These are phyloP conservation scores for Podospora didyma DNA, from an alignment of 495 filamentous ascomycete species.

Conservation along the genomic window DNA sequence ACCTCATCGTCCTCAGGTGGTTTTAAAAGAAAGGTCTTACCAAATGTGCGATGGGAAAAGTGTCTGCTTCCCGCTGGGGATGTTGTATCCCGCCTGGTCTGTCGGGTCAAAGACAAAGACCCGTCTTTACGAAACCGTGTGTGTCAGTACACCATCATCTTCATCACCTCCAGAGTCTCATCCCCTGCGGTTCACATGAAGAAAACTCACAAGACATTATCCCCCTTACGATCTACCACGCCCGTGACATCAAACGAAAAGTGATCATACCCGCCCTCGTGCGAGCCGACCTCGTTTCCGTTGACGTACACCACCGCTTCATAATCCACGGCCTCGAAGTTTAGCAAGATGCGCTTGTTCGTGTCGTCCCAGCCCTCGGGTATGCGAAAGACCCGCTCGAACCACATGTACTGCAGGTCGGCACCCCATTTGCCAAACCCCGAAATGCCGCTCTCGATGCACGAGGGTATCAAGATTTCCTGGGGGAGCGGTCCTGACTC, in stretches of 20 bases:
- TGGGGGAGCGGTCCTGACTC: conserved; percentile 9
- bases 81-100: conserved; percentile 43
- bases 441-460: conserved; percentile 51
- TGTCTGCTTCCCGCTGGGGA: conserved; percentile 63
- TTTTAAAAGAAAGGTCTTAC: neutral
- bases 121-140: conserved; percentile 29
- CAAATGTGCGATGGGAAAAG: conserved; percentile 59
- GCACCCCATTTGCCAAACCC: conserved; percentile 47
- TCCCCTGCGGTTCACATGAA: neutral
- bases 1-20: too few species aligned
- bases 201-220: conserved; percentile 51
- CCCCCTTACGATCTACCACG: conserved; percentile 33
- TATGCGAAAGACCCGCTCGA: conserved; percentile 53
- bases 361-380: conserved; percentile 40
- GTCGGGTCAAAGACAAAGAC: conserved; percentile 66
- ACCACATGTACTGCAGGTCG: conserved; percentile 52
- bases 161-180: neutral
- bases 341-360: conserved; percentile 45
- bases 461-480: conserved; percentile 60
- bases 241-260: conserved; percentile 58
- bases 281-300: conserved; percentile 46
- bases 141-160: neutral
- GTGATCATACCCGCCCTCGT: conserved; percentile 60
- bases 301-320: conserved; percentile 64
- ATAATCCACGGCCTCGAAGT: conserved; percentile 68